Base-by-base conservation (phyloP, 345 rosid species). In the Brassica carinata region DNA sequence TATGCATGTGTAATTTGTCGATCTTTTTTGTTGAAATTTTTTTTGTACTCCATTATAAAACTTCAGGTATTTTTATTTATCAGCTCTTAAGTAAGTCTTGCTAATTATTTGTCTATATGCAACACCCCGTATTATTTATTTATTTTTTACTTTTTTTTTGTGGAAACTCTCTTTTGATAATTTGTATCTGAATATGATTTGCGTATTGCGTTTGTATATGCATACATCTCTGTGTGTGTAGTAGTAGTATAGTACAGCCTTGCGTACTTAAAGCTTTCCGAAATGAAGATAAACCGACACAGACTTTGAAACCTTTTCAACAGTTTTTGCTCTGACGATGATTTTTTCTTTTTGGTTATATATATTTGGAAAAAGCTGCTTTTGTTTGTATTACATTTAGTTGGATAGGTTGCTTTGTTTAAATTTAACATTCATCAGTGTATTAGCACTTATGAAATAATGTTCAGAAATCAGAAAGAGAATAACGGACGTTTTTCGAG, bases 401-500 rank as follows among this genome's bases (percentile, higher is more conserved):
- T 63, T 64, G n/a, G 29, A 43, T 74, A 74, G 62, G 58, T 69
- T 69, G 17, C 59, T 2, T 48, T 15, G 4, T 63, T 63, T 31
- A 30, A 7, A 18, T 61, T 75, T 53, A 66, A 8, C 19, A 33
- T 31, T 66, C 5, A 61, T 72, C 67, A 23, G 2, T 31, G 15
- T 27, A 67, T 76, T 17, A 26, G 38, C 5, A 3, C 43, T 13
- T 33, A 64, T 57, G 58, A 38, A 53, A 55, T 75, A 71, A 30
- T 64, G 59, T 48, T 77, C 67, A 73, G 10, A 10, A 59, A 19
- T 19, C 23, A 18, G 7, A 13, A 30, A 78, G 57, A 62, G 74
- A 64, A 84, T 83, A 83, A 82, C 87, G 26, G 26, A 23, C 84
- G 88, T 91, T 69, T 87, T 85, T 83, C 84, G 88, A 85, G 82